A percentile compares a stretch with the other conserved stretches of the same genome.
Conservation (phyloP, 495 filamentous ascomycete genomes). For the Xylaria sp. region DNA sequence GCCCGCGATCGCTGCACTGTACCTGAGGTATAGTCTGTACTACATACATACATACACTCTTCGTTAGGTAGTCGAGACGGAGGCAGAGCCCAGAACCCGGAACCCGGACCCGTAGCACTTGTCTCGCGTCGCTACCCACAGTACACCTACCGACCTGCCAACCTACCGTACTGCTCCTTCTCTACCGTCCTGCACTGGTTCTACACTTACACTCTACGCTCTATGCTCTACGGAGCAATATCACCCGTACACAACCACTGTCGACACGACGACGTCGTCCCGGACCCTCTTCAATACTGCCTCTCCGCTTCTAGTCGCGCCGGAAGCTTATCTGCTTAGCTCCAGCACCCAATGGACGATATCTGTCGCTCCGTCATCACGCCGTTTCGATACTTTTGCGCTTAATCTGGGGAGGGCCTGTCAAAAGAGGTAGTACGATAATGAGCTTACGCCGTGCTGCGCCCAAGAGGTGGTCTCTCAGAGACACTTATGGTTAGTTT, state of each 20-base stretch:
- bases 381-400: neutral
- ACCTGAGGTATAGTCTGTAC: no score
- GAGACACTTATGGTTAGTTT: conserved; percentile 43
- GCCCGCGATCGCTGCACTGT: neutral
- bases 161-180: neutral
- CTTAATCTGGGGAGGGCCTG: neutral
- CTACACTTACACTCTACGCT: no score
- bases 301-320: neutral
- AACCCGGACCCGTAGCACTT: neutral
- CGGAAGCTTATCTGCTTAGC: neutral
- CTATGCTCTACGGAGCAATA: neutral
- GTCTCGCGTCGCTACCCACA: conserved; percentile 16
- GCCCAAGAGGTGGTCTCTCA: conserved; percentile 40
- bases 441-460: conserved; percentile 35
- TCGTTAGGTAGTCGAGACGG: no score
- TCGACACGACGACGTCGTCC: neutral
- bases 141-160: no score
- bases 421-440: neutral
- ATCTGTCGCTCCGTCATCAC: neutral
- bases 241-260: neutral
- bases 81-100: no score
- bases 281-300: neutral
- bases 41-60: no score
- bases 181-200: neutral
- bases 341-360: conserved; percentile 16